These are phyloP conservation scores for Craterostigma plantagineum DNA, from an alignment of 257 asterid genomes.

Conservation along the genomic window DNA sequence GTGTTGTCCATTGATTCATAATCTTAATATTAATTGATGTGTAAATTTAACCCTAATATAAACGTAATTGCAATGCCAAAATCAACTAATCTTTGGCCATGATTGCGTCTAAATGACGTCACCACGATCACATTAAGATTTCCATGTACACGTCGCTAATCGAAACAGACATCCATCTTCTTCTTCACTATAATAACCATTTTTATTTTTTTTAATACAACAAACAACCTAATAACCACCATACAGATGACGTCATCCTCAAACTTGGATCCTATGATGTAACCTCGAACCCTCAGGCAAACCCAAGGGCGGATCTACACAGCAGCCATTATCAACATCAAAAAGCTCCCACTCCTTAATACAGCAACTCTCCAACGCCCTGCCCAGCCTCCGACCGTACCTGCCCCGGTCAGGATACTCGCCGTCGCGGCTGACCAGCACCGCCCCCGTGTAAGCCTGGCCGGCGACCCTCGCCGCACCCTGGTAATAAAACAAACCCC, in stretches of 20 bases:
- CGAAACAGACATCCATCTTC: too few species aligned
- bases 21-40: too few species aligned
- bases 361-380: slow-evolving; percentile 54
- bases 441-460: slow-evolving; percentile 82
- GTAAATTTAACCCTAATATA: too few species aligned
- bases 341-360: slow-evolving; percentile 84
- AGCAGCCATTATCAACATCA: slow-evolving; percentile 57
- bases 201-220: too few species aligned
- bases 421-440: slow-evolving; percentile 68
- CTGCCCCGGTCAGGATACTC: slow-evolving; percentile 29
- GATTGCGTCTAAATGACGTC: too few species aligned
- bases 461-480: slow-evolving; percentile 92
- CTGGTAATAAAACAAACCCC: slow-evolving; percentile 90
- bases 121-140: too few species aligned
- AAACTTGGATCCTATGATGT: slow-evolving; percentile 31
- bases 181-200: too few species aligned
- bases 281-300: slow-evolving; percentile 56
- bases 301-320: slow-evolving; percentile 56
- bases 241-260: slow-evolving; percentile 4
- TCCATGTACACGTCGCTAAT: too few species aligned
- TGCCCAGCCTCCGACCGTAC: slow-evolving; percentile 15
- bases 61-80: too few species aligned
- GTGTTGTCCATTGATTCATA: too few species aligned
- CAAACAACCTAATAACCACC: too few species aligned
- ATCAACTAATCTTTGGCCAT: too few species aligned